Percentiles rank a stretch among this genome's conserved stretches.
Evolutionary conservation across 2,329 filamentous ascomycete species (phyloP).

Genomic region (Dothideomycetes sp.): DNA sequence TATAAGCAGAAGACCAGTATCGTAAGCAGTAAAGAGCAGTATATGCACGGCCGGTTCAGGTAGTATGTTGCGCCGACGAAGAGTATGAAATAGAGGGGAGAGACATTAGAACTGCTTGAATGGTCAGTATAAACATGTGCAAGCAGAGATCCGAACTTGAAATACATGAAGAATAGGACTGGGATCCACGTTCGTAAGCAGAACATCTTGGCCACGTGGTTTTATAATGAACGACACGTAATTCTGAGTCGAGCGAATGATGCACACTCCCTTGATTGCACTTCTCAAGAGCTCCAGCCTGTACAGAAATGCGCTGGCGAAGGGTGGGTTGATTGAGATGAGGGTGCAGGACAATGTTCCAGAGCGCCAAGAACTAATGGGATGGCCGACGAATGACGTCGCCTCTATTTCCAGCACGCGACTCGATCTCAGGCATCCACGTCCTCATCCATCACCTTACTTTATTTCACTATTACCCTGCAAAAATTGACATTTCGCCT

Average conservation of each 20-base stretch:
- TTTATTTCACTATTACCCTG: too few relatives aligned
- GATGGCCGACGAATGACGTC: too few relatives aligned
- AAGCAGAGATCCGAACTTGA: background rate
- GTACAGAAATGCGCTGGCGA: too few relatives aligned
- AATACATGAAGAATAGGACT: constrained; percentile 42
- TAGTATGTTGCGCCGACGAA: constrained; percentile 82
- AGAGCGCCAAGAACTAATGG: background rate
- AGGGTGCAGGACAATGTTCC: too few relatives aligned
- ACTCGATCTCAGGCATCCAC: background rate
- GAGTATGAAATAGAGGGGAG: constrained; percentile 38
- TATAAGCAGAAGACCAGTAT: constrained; percentile 95
- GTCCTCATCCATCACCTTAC: background rate
- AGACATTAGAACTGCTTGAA: constrained; percentile 31
- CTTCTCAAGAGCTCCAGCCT: too few relatives aligned
- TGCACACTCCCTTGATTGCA: too few relatives aligned
- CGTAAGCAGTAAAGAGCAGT: constrained; percentile 91
- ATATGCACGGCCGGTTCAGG: constrained; percentile 91
- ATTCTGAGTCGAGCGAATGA: background rate
- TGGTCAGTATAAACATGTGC: background rate
- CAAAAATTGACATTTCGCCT: too few relatives aligned
- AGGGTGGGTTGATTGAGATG: too few relatives aligned
- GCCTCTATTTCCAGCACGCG: background rate
- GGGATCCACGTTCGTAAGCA: constrained; percentile 51
- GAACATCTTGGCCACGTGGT: constrained; percentile 50
- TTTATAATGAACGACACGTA: too few relatives aligned